Percentiles rank a stretch among this genome's conserved stretches.
phyloP scores from a whole-genome alignment of 2,329 filamentous ascomycete species.

The Nemania sp. region DNA sequence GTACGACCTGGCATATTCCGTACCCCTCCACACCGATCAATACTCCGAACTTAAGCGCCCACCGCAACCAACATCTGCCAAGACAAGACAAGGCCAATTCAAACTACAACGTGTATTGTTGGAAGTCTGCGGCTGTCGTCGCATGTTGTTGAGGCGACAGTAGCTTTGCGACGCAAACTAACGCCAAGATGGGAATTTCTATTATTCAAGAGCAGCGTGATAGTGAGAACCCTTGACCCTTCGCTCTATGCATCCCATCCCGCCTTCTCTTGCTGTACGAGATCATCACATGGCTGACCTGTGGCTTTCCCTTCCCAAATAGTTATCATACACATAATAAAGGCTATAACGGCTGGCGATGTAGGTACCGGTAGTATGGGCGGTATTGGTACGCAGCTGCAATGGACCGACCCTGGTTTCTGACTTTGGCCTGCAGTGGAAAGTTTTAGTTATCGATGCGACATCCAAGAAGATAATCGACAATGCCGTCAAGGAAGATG shows the following conservation, averaged over 20 bases:
- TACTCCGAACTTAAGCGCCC: neutral
- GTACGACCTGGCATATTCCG: neutral
- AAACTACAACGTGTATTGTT: constrained; percentile 18
- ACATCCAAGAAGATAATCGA: constrained; percentile 86
- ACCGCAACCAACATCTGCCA: neutral
- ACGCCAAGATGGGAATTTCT: constrained; percentile 81
- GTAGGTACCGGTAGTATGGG: constrained; percentile 81
- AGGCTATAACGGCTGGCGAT: constrained; percentile 82
- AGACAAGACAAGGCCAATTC: neutral
- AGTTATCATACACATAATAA: constrained; percentile 82
- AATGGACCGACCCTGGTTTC: neutral
- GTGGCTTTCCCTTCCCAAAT: constrained; percentile 26
- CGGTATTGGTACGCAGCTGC: constrained; percentile 19
- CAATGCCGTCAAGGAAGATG: constrained; percentile 93
- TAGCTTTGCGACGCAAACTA: constrained; percentile 35
- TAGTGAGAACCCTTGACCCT: constrained; percentile 61
- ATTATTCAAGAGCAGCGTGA: constrained; percentile 87
- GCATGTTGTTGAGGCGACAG: constrained; percentile 33
- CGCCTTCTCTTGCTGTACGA: constrained; percentile 1
- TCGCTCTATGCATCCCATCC: neutral
- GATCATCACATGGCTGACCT: constrained; percentile 13
- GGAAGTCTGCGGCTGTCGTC: constrained; percentile 22
- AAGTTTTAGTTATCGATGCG: constrained; percentile 91
- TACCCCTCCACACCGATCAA: neutral
- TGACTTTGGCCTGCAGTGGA: constrained; percentile 76